Evolutionary conservation across 306 rosid genomes (phyloP).

Genomic region (Herpetospermum pedunculosum): DNA sequence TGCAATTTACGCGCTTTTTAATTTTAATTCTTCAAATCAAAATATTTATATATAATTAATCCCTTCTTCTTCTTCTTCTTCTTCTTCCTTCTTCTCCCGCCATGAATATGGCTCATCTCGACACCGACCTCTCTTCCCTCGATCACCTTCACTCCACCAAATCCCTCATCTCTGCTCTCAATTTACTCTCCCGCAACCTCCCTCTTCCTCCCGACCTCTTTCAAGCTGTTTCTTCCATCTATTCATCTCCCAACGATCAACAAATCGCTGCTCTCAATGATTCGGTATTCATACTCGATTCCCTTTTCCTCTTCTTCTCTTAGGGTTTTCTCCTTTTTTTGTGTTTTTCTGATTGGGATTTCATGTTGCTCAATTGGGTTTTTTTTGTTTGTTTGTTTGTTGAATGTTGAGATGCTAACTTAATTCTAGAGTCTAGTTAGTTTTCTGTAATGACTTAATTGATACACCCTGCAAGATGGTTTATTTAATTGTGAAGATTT

Average conservation of each 20-base stretch:
- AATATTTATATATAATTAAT: slow-evolving; percentile 6
- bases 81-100: slow-evolving; percentile 55
- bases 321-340: neutral
- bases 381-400: neutral
- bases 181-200: slow-evolving; percentile 81
- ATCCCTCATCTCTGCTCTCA: slow-evolving; percentile 79
- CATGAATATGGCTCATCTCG: slow-evolving; percentile 64
- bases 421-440: neutral
- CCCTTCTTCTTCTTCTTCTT: neutral
- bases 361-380: neutral
- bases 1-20: too few relatives aligned
- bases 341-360: neutral
- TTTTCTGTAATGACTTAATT: neutral
- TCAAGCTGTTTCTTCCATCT: slow-evolving; percentile 66
- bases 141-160: slow-evolving; percentile 38
- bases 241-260: slow-evolving; percentile 5
- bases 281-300: slow-evolving; percentile 13
- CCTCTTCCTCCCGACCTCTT: slow-evolving; percentile 76
- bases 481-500: neutral
- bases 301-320: neutral
- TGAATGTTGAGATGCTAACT: neutral
- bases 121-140: slow-evolving; percentile 25
- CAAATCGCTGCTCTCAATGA: neutral
- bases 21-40: slow-evolving; percentile 3
- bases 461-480: neutral